phyloP scores from a whole-genome alignment of 768 basidiomycete genomes.

The Tulasnella sp. region DNA sequence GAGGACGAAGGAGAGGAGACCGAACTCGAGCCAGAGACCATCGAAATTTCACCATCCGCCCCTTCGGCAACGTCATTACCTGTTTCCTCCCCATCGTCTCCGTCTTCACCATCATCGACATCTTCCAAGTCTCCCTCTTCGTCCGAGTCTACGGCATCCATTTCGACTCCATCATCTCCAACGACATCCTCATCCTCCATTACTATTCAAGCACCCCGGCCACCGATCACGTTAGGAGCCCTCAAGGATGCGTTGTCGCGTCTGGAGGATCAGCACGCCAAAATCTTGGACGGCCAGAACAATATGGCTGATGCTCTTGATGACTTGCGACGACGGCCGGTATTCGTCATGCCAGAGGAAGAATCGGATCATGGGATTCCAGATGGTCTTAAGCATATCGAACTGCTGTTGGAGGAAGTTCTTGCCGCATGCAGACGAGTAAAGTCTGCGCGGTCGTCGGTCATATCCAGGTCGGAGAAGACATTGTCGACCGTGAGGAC shows the following conservation, averaged over 20 bases:
- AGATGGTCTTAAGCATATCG: constrained; percentile 27
- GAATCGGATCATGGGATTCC: constrained; percentile 28
- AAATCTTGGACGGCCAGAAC: constrained; percentile 50
- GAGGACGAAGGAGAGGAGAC: background rate
- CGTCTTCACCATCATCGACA: constrained; percentile 20
- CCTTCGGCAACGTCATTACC: background rate
- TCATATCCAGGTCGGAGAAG: constrained; percentile 22
- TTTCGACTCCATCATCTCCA: constrained; percentile 31
- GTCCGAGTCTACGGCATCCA: constrained; percentile 25
- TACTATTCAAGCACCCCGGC: constrained; percentile 14
- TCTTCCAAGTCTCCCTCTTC: constrained; percentile 26
- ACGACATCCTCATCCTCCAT: constrained; percentile 28
- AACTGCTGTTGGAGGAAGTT: constrained; percentile 22
- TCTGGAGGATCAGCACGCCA: constrained; percentile 46
- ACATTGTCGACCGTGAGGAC: no score
- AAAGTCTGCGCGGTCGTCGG: constrained; percentile 20
- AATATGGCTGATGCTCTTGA: constrained; percentile 49
- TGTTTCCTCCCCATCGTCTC: constrained; percentile 22
- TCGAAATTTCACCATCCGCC: no score
- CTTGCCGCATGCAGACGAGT: constrained; percentile 8
- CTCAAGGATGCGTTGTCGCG: constrained; percentile 43
- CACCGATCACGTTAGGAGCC: constrained; percentile 25
- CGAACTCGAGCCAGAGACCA: background rate
- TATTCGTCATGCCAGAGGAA: constrained; percentile 32
- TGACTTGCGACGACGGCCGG: constrained; percentile 41